A percentile compares a stretch with the other conserved stretches of the same genome.
phyloP scores from a whole-genome alignment of 164 flowering plant genomes.

The Umbellularia californica region DNA sequence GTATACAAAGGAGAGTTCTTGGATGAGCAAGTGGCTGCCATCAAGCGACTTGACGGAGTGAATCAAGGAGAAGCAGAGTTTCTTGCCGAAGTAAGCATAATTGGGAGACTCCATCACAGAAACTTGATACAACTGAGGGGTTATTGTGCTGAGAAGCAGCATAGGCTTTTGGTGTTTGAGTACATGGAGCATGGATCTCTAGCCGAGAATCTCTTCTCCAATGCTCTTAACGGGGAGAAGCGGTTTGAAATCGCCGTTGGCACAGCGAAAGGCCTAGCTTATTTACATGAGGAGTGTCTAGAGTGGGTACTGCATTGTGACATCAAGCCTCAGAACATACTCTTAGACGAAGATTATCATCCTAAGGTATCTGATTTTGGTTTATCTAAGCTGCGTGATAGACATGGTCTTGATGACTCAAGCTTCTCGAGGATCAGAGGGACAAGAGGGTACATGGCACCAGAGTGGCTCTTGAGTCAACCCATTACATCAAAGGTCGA shows the following conservation, averaged over 20 bases:
- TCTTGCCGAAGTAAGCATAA: slow-evolving; percentile 5
- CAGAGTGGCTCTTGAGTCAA: slow-evolving; percentile 34
- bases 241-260: too few species aligned
- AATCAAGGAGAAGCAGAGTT: too few species aligned
- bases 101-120: slow-evolving; percentile 31
- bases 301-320: too few species aligned
- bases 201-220: too few species aligned
- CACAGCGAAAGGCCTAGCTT: too few species aligned
- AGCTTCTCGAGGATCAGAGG: slow-evolving; percentile 14
- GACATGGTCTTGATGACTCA: slow-evolving; percentile 8
- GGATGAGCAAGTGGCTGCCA: slow-evolving; percentile 17
- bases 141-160: slow-evolving; percentile 24
- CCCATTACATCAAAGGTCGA: slow-evolving; percentile 19
- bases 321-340: too few species aligned
- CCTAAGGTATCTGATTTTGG: slow-evolving; percentile 44
- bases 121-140: slow-evolving; percentile 34
- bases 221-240: too few species aligned
- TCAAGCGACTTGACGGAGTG: slow-evolving; percentile 23
- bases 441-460: slow-evolving; percentile 42
- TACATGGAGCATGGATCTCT: slow-evolving; percentile 18
- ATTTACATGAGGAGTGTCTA: too few species aligned
- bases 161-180: slow-evolving; percentile 31
- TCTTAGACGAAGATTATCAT: slow-evolving; percentile 11
- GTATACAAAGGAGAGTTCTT: neutral
- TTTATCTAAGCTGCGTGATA: slow-evolving; percentile 22